Evolutionary conservation across 1,284 basidiomycete species (phyloP).

Genomic region (Paramarasmius palmivorus): DNA sequence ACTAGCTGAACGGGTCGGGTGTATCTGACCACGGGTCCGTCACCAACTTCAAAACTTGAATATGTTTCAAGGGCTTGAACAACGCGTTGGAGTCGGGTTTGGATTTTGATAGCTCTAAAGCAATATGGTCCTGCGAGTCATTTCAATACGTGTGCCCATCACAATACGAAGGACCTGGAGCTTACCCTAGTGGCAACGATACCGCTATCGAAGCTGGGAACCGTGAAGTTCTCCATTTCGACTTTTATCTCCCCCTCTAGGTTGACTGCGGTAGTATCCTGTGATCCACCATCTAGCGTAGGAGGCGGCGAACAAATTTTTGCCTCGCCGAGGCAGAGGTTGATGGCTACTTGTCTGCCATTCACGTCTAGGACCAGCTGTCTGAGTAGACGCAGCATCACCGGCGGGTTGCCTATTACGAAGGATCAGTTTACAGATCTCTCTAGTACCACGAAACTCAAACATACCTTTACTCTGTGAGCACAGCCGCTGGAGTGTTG

Average conservation of each 20-base stretch:
- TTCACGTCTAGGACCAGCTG: slow-evolving; percentile 9
- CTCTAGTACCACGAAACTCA: not conserved
- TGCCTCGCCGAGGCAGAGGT: slow-evolving; percentile 12
- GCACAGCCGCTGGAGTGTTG: slow-evolving; percentile 2
- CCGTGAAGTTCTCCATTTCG: slow-evolving; percentile 1
- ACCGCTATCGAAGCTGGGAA: slow-evolving; percentile 11
- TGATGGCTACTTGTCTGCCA: not conserved
- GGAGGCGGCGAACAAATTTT: slow-evolving; percentile 6
- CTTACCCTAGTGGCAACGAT: slow-evolving; percentile 8
- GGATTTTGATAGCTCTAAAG: slow-evolving; percentile 10
- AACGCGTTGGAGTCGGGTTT: not conserved
- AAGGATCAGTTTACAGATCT: not conserved
- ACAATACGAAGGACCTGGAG: not conserved
- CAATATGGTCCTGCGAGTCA: slow-evolving; percentile 9
- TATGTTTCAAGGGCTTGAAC: slow-evolving; percentile 9
- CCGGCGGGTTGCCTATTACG: not conserved
- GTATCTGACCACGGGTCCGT: slow-evolving; percentile 10
- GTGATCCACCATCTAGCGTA: not conserved
- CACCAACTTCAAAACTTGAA: slow-evolving; percentile 12
- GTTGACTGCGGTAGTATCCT: slow-evolving; percentile 4
- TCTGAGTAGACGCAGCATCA: slow-evolving; percentile 9
- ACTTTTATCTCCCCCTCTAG: slow-evolving; percentile 12
- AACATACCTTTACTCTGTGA: not conserved
- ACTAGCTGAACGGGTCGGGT: not conserved
- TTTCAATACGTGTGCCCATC: not conserved